Evolutionary conservation across 1,139 yeast genomes (phyloP).

Genomic region (Casaregolazyma lundiana): DNA sequence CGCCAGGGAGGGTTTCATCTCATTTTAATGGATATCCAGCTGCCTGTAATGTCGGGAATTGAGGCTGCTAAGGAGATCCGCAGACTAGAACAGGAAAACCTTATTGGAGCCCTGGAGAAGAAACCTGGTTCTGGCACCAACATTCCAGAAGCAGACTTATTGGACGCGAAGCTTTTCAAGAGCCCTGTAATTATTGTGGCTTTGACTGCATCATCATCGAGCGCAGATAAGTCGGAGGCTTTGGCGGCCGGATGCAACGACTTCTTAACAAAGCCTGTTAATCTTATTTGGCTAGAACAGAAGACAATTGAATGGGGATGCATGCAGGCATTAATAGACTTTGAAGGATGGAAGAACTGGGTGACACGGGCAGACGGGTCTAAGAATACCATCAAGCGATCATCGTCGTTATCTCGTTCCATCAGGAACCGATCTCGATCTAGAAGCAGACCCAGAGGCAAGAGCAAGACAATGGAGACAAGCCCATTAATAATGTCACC

Average conservation of each 20-base stretch:
- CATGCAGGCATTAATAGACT: slow-evolving; percentile 96
- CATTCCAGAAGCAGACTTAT: slow-evolving; percentile 39
- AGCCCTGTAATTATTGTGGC: slow-evolving; percentile 97
- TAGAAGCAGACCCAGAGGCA: not conserved
- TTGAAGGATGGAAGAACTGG: slow-evolving; percentile 96
- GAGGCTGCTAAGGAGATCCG: slow-evolving; percentile 90
- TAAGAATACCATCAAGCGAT: not conserved
- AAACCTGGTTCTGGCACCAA: slow-evolving; percentile 14
- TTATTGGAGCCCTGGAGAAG: slow-evolving; percentile 65
- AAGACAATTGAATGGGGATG: slow-evolving; percentile 91
- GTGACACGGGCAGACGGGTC: slow-evolving; percentile 28
- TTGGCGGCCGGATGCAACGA: slow-evolving; percentile 96
- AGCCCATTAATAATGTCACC: not conserved
- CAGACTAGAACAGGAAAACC: slow-evolving; percentile 70
- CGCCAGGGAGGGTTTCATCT: slow-evolving; percentile 86
- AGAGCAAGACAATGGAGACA: not conserved
- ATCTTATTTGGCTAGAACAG: slow-evolving; percentile 86
- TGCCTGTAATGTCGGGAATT: slow-evolving; percentile 89
- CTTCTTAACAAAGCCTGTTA: slow-evolving; percentile 94
- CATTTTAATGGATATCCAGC: slow-evolving; percentile 90
- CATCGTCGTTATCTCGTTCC: slow-evolving; percentile 3
- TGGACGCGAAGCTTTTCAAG: slow-evolving; percentile 60
- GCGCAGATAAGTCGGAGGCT: slow-evolving; percentile 87
- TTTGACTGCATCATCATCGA: slow-evolving; percentile 82
- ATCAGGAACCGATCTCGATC: slow-evolving; percentile 3